These are phyloP conservation scores for Lactuca saligna DNA, from an alignment of 129 eudicot species.

Conservation along the genomic window DNA sequence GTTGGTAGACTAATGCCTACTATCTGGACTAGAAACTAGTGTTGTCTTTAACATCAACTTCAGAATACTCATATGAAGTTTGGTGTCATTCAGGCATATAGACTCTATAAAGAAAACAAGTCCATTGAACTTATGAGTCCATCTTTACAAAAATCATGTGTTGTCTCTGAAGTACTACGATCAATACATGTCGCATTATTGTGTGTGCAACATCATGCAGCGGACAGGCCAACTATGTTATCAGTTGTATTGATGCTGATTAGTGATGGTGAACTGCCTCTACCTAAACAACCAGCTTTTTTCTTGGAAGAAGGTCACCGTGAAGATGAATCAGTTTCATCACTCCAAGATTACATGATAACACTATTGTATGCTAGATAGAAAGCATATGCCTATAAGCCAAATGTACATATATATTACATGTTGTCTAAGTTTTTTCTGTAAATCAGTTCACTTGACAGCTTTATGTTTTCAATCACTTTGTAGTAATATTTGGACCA, in stretches of 20 bases:
- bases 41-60: neutral
- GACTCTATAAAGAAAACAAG: slow-evolving; percentile 21
- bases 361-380: slow-evolving; percentile 19
- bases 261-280: slow-evolving; percentile 34
- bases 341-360: slow-evolving; percentile 14
- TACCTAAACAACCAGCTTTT: slow-evolving; percentile 36
- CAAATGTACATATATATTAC: no score
- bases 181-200: slow-evolving; percentile 42
- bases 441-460: no score
- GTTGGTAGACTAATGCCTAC: neutral
- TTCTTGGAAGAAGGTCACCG: slow-evolving; percentile 2
- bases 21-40: neutral
- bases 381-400: neutral
- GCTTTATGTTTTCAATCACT: no score
- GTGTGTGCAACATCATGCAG: slow-evolving; percentile 48
- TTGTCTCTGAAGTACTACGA: slow-evolving; percentile 19
- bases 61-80: neutral
- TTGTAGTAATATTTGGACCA: no score
- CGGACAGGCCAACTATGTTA: slow-evolving; percentile 54
- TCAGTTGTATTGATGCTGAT: slow-evolving; percentile 46
- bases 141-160: slow-evolving; percentile 16
- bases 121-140: slow-evolving; percentile 19
- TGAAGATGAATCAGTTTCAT: slow-evolving; percentile 9
- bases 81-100: slow-evolving; percentile 25
- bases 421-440: no score